Conservation (phyloP, 176 grass and related monocot genomes). For the Aegilops longissima region DNA sequence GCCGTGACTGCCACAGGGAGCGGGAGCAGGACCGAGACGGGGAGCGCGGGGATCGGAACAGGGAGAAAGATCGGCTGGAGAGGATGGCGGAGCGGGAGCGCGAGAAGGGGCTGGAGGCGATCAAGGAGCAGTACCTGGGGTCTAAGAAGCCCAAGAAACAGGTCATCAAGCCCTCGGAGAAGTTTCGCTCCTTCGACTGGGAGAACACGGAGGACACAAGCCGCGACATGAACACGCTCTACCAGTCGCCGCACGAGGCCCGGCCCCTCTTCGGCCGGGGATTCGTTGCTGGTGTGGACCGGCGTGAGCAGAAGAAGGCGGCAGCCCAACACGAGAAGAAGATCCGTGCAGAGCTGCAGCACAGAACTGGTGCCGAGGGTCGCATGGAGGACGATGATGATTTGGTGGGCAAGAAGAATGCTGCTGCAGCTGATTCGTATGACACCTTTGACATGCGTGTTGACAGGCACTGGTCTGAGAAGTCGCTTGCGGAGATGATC, state of each 20-base stretch:
- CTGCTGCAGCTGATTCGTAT: constrained; percentile 62
- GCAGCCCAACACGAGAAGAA: constrained; percentile 42
- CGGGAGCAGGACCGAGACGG: too few relatives aligned
- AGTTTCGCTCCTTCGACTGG: constrained; percentile 91
- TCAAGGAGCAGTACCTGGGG: constrained; percentile 88
- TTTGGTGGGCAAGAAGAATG: constrained; percentile 45
- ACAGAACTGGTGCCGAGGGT: constrained; percentile 60
- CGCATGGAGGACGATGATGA: constrained; percentile 41
- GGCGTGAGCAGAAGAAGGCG: constrained; percentile 83
- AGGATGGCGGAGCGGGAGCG: constrained; percentile 75
- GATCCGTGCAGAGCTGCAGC: constrained; percentile 51
- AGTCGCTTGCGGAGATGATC: constrained; percentile 70
- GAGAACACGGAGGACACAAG: constrained; percentile 88
- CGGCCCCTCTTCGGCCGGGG: constrained; percentile 70
- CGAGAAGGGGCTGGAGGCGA: constrained; percentile 78
- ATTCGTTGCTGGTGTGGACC: constrained; percentile 74
- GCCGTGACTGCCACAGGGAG: too few relatives aligned
- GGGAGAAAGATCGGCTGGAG: constrained; percentile 53
- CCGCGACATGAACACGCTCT: constrained; percentile 75
- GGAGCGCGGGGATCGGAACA: constrained; percentile 24
- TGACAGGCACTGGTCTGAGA: constrained; percentile 83
- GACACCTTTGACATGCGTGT: constrained; percentile 87
- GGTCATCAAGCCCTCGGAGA: constrained; percentile 83
- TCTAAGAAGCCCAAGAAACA: constrained; percentile 78
- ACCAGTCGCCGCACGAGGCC: constrained; percentile 73